A percentile compares a stretch with the other conserved stretches of the same genome.
These are phyloP conservation scores for Capsicum pubescens DNA, from an alignment of 257 asterid genomes.

Conservation along the genomic window DNA sequence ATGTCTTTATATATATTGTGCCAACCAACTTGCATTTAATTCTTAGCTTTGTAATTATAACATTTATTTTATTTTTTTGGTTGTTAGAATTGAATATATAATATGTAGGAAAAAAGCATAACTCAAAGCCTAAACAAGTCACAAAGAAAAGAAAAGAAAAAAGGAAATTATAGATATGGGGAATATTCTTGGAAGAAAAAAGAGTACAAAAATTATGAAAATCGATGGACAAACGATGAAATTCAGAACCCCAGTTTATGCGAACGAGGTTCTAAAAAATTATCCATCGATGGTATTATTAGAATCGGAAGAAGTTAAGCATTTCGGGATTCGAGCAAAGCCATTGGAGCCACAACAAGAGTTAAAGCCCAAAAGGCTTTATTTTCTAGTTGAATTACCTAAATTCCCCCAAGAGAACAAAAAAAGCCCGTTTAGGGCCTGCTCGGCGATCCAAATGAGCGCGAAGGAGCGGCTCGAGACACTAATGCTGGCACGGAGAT, in stretches of 20 bases:
- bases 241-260: constrained; percentile 63
- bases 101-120: background rate
- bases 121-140: no score
- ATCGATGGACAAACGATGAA: constrained; percentile 73
- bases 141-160: background rate
- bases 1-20: constrained; percentile 25
- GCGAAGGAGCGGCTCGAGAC: constrained; percentile 94
- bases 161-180: constrained; percentile 55
- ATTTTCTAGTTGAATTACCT: constrained; percentile 77
- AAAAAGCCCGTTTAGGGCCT: constrained; percentile 51
- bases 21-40: constrained; percentile 24
- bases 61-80: background rate
- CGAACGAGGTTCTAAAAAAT: constrained; percentile 59
- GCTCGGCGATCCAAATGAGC: constrained; percentile 89
- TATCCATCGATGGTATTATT: constrained; percentile 67
- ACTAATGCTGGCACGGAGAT: constrained; percentile 78
- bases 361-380: constrained; percentile 70
- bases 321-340: constrained; percentile 75
- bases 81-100: background rate
- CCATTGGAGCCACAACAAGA: constrained; percentile 76
- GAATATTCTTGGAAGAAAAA: constrained; percentile 68
- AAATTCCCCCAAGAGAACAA: constrained; percentile 50
- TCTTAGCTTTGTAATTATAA: background rate
- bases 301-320: constrained; percentile 85
- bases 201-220: constrained; percentile 72